Evolutionary conservation across 345 rosid species (phyloP), one percentile per base, ranked within the genome.

Genomic region (Sapria himalayana): DNA sequence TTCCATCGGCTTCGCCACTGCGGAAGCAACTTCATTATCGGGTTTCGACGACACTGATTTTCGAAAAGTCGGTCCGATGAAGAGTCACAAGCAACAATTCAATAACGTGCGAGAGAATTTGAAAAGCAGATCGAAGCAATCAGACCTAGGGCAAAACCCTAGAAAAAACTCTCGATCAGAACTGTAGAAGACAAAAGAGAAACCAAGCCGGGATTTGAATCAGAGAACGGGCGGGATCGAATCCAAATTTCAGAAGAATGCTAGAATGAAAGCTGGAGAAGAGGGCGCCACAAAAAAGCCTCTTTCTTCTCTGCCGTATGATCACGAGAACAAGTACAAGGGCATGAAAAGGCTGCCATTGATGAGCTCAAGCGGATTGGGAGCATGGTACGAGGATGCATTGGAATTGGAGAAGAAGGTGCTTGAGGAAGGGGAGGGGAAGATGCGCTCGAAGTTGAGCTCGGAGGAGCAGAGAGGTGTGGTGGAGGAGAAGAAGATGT

Each of bases 11-110:
- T 56, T 86, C 20, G 17, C 76, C 42, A 63, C 82, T 23, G 58
- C 76, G 29, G 38, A 45, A 15, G 64, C 71, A 29, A 33, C 73
- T 38, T 60, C 84, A 0, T n/a, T n/a, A n/a, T n/a, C n/a, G n/a
- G 92, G 93, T 48, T 73, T 71, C 73, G 64, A 69, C 56, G 92
- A 85, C 31, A 29, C 64, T 10, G 86, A 73, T 62, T 85, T 74
- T 46, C 76, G 91, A 4, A 71, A 77, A 73, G 25, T 56, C 9
- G 46, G 57, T 9, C 53, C 54, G 35, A 9, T 47, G 36, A 16
- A 62, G 50, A 29, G 22, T 46, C 51, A 18, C 11, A 55, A 45
- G 8, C 52, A 55, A 4, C 47, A 54, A n/a, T n/a, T n/a, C n/a
- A n/a, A n/a, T n/a, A n/a, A n/a, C n/a, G n/a, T n/a, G n/a, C n/a